Evolutionary conservation across 73 alveolate species (phyloP).

Genomic region (Blepharisma japonicum): DNA sequence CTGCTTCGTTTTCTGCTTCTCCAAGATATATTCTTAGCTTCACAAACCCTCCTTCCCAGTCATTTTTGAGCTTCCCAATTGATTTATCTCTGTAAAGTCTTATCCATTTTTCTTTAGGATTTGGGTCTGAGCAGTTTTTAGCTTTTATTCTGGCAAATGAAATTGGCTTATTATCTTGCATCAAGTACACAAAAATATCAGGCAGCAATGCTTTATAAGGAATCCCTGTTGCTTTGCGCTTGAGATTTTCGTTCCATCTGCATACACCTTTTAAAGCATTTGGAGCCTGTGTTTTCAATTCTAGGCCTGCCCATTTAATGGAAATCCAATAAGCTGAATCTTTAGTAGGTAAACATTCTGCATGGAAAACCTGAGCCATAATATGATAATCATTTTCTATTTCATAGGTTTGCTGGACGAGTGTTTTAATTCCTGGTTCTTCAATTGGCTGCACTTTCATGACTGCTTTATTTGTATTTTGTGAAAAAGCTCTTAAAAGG

Average conservation of each 20-base stretch:
- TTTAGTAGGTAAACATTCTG: neutral
- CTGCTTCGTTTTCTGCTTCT: neutral
- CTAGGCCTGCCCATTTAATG: neutral
- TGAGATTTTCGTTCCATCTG: neutral
- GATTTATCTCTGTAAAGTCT: neutral
- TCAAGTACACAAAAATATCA: constrained; percentile 15
- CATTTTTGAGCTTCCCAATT: constrained; percentile 25
- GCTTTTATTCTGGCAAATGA: constrained; percentile 3
- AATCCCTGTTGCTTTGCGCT: neutral
- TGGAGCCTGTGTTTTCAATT: neutral
- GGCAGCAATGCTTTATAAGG: constrained; percentile 10
- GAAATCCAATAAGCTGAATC: neutral
- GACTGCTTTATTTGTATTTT: neutral
- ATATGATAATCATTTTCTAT: neutral
- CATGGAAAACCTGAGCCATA: constrained; percentile 3
- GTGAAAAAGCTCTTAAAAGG: neutral
- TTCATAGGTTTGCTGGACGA: neutral
- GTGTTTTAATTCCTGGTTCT: neutral
- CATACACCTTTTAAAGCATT: neutral
- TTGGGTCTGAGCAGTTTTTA: neutral
- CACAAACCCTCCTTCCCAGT: constrained; percentile 30
- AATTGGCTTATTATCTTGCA: constrained; percentile 8
- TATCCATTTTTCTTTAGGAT: constrained; percentile 6
- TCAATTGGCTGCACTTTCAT: neutral
- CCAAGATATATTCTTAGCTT: neutral